Evolutionary conservation across 2,329 filamentous ascomycete genomes (phyloP).

Genomic region (Sclerotinia nivalis): DNA sequence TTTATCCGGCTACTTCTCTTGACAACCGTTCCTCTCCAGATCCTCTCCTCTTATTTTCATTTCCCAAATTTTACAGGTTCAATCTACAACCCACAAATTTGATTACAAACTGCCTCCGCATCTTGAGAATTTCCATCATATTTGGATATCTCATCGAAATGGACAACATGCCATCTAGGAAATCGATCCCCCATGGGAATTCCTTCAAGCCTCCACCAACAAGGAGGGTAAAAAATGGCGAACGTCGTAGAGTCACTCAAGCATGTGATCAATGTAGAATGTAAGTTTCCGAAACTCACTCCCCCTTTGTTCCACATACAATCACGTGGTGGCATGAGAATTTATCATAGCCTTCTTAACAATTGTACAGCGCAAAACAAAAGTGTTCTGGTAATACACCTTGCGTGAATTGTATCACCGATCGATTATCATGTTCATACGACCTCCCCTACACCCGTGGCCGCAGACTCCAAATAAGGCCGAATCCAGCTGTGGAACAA

Average conservation of each 20-base stretch:
- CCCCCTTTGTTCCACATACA: not conserved
- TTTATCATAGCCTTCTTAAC: not conserved
- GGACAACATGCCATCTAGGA: not conserved
- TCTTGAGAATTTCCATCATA: not conserved
- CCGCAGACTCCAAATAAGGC: not conserved
- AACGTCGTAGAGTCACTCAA: conserved; percentile 44
- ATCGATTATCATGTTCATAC: not conserved
- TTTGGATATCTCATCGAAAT: not conserved
- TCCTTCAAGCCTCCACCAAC: no score
- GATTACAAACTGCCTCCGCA: not conserved
- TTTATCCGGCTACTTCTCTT: not conserved
- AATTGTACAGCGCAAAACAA: conserved; percentile 42
- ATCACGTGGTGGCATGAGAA: not conserved
- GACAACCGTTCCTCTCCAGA: not conserved
- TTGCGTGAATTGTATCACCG: conserved; percentile 41
- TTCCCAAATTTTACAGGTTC: not conserved
- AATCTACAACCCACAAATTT: not conserved
- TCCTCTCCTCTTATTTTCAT: not conserved
- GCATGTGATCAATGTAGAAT: conserved; percentile 52
- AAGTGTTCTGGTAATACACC: conserved; percentile 46
- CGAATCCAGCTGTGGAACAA: not conserved
- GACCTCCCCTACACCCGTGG: not conserved
- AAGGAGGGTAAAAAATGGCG: not conserved
- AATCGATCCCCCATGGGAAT: not conserved
- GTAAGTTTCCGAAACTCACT: conserved; percentile 38